Conservation (phyloP, 345 rosid species). For the Eucalyptus pumila region DNA sequence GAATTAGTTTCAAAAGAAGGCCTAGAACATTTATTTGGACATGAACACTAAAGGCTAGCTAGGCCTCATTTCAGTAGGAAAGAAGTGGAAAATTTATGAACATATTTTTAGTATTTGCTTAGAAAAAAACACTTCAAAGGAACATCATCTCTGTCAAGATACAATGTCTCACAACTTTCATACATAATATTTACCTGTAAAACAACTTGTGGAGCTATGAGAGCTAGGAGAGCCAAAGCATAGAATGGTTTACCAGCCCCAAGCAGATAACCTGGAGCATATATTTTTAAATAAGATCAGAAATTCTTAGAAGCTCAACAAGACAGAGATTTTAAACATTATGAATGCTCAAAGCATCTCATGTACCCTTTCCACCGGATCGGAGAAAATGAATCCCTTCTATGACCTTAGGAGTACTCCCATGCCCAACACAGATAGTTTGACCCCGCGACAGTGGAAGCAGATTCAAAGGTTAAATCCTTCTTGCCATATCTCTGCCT, state of each 20-base stretch:
- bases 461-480: background rate
- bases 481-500: background rate
- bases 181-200: constrained; percentile 51
- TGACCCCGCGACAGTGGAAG: background rate
- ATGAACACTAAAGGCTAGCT: background rate
- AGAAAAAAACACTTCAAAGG: background rate
- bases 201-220: constrained; percentile 70
- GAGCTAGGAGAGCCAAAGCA: constrained; percentile 69
- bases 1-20: background rate
- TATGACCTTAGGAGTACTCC: background rate
- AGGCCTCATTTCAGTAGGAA: background rate
- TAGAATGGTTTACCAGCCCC: constrained; percentile 91
- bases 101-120: background rate
- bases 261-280: constrained; percentile 67
- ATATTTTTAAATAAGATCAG: background rate
- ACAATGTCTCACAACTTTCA: background rate
- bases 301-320: background rate
- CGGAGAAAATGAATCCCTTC: background rate
- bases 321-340: background rate
- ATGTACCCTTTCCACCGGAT: background rate
- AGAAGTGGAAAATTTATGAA: background rate
- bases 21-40: background rate
- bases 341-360: background rate
- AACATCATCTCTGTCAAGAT: background rate
- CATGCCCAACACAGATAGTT: background rate